phyloP scores from a whole-genome alignment of 78 protist species.

The Dictyostelium capitatum region DNA sequence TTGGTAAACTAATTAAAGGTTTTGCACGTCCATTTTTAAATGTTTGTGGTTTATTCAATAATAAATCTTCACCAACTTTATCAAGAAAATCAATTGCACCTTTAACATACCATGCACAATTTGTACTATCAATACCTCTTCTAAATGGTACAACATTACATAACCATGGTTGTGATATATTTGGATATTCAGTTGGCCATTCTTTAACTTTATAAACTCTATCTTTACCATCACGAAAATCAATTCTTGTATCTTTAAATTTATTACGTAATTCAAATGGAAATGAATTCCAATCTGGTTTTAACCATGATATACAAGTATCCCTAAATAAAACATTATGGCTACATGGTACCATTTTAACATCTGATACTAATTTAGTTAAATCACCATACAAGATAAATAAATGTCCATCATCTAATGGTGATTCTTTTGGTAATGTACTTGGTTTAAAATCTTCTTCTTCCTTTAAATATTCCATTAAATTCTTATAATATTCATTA shows the following conservation, averaged over 20 bases:
- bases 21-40: conserved; percentile 51
- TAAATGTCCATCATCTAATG: conserved; percentile 60
- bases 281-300: conserved; percentile 40
- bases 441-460: conserved; percentile 6
- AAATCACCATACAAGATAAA: conserved; percentile 71
- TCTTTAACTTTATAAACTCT: conserved; percentile 42
- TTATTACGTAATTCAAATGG: neutral
- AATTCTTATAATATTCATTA: neutral
- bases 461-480: neutral
- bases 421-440: conserved; percentile 27
- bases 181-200: conserved; percentile 78
- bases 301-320: conserved; percentile 9
- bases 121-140: neutral
- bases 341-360: conserved; percentile 68
- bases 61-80: conserved; percentile 43
- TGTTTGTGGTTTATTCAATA: conserved; percentile 29
- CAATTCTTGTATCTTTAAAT: neutral
- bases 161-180: conserved; percentile 72
- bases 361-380: conserved; percentile 53
- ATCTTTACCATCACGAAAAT: neutral
- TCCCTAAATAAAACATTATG: neutral
- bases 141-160: conserved; percentile 55
- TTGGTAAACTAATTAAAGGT: conserved; percentile 79
- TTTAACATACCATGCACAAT: conserved; percentile 46
- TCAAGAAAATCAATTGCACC: conserved; percentile 66